Evolutionary conservation across 179 eudicot genomes (phyloP), one percentile per base, ranked within the genome.

Genomic region (Silene coronaria): DNA sequence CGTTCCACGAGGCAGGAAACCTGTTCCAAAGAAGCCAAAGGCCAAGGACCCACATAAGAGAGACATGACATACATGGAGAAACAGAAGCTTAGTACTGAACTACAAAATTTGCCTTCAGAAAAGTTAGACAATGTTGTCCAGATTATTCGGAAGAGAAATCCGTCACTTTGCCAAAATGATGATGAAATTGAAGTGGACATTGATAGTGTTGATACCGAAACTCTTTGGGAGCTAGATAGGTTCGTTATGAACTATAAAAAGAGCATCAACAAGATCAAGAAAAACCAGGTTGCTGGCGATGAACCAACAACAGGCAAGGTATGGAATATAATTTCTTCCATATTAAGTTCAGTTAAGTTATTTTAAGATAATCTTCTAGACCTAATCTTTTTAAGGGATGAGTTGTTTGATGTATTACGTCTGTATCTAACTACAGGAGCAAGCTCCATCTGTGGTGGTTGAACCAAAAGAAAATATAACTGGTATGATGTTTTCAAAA

Each of bases 211-310:
- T 70, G 88, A 85, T 75, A 85, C 67, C 26, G 86, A 85, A 75
- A 85, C 88, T 64, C 84, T 85, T 48, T 85, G 88, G 88, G 88
- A 85, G 77, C 79, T 85, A 76, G 88, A 85, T 78, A 85, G 86
- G 66, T 83, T 85, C 58, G 86, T 85, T 71, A 78, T 80, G 81
- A 71, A 85, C 79, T 85, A 70, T 65, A 85, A 80, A 76, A 85
- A 85, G 86, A 80, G 70, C 79, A 27, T 82, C 75, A 83, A 79
- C 62, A 85, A 85, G 80, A 80, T 80, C 65, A 85, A 83, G 79
- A 85, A 75, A 70, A 77, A 67, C 61, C 78, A 75, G 65, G 80
- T 45, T 64, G 45, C 58, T 73, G 72, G 71, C 30, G 80, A 73
- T 6, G 86, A 70, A 36, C 70, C 73, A 51, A 78, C 67, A 65